Evolutionary conservation across 2,329 filamentous ascomycete species (phyloP), one percentile per base, ranked within the genome.

Genomic region (Trichoderma sp.): DNA sequence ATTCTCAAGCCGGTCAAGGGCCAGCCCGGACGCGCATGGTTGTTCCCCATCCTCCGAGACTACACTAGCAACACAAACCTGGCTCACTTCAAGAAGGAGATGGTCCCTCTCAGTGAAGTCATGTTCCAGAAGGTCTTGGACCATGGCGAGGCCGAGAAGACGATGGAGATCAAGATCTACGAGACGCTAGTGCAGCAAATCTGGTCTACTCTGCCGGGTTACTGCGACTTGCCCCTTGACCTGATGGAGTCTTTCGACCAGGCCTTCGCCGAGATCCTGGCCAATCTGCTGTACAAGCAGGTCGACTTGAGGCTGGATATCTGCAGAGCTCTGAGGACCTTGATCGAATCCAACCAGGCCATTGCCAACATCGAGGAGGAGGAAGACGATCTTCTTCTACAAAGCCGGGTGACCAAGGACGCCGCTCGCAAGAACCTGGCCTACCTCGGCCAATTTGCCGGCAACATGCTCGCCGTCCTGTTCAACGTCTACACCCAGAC

Each of bases 401-500:
- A 94, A 74, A 90, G 90, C 71, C 85, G 93, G 57, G 85, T 97
- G 15, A 88, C 90, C 4, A 93, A 90, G 74, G 85, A 82, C 4
- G 83, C 88, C 45, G 94, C 95, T 0, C 81, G 87, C 75, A 88
- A 89, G 77, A 97, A 97, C 74, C 79, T 98, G 45, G 81, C 87
- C n/a, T 89, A 96, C 74, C 82, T 99, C 14, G 88, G 91, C 17
- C 81, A 81, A 1, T 93, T 95, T 73, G 85, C 94, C 1, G 90
- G 90, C 67, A 98, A 98, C 72, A 85, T 99, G 78, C 86, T 99
- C 48, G 93, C 95, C 7, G 94, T 98, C 0, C 81, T 99, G n/a
- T 98, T 99, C 83, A 99, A 99, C 74, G 94, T 99, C 51, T 99
- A 99, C 80, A 97, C 91, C 69, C 91, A 97, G 77, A 99, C 95